A percentile compares a stretch with the other conserved stretches of the same genome.
Evolutionary conservation across 2,329 filamentous ascomycete genomes (phyloP).

Genomic region (Colletotrichum shisoi): DNA sequence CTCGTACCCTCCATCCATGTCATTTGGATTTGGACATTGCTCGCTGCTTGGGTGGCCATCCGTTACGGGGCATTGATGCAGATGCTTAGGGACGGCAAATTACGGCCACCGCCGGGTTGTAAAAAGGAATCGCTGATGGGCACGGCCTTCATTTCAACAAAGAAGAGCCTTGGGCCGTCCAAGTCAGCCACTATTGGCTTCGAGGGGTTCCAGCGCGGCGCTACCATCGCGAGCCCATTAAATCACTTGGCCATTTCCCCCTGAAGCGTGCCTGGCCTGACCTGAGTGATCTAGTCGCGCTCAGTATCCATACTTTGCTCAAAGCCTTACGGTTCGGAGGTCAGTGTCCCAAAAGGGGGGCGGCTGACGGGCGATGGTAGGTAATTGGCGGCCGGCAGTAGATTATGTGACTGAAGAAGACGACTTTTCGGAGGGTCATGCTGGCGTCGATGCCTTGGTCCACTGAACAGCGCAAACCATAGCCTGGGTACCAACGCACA

Average conservation of each 20-base stretch:
- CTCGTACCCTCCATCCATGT: slow-evolving; percentile 18
- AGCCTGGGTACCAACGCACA: slow-evolving; percentile 2
- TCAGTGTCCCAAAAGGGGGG: not conserved
- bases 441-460: slow-evolving; percentile 20
- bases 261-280: slow-evolving; percentile 25
- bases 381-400: not conserved
- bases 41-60: slow-evolving; percentile 22
- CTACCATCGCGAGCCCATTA: slow-evolving; percentile 32
- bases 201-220: slow-evolving; percentile 32
- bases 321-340: slow-evolving; percentile 5
- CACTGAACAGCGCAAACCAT: slow-evolving; percentile 22
- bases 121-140: slow-evolving; percentile 29
- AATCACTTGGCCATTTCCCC: slow-evolving; percentile 22
- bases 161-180: slow-evolving; percentile 33
- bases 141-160: slow-evolving; percentile 37
- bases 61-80: slow-evolving; percentile 19
- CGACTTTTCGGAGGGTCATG: slow-evolving; percentile 16
- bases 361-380: slow-evolving; percentile 16
- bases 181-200: slow-evolving; percentile 36
- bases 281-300: slow-evolving; percentile 11
- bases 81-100: slow-evolving; percentile 36
- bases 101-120: slow-evolving; percentile 34
- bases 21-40: slow-evolving; percentile 1
- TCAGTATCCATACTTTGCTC: slow-evolving; percentile 11
- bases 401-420: slow-evolving; percentile 7